A percentile compares a stretch with the other conserved stretches of the same genome.
These are phyloP conservation scores for Byssochlamys sp. DNA, from an alignment of 2,329 filamentous ascomycete species.

Conservation along the genomic window DNA sequence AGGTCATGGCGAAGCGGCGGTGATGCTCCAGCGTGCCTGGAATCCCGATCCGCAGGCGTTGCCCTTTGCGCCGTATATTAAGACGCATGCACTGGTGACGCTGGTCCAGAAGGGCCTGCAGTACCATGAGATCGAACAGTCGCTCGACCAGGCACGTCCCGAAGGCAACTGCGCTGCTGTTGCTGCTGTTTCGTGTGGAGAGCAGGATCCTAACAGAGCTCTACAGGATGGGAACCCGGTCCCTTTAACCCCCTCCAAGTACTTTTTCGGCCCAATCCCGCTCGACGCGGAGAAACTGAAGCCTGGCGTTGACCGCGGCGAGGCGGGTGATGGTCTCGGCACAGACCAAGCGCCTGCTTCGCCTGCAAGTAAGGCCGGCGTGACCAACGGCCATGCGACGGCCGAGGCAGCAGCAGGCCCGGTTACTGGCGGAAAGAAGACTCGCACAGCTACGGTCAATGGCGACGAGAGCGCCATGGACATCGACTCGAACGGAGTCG, in stretches of 20 bases:
- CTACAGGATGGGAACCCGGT: constrained; percentile 30
- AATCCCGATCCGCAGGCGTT: constrained; percentile 51
- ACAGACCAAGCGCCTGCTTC: constrained; percentile 22
- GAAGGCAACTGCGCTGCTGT: constrained; percentile 1
- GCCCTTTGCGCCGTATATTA: constrained; percentile 52
- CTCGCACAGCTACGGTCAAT: constrained; percentile 21
- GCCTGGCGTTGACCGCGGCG: constrained; percentile 15
- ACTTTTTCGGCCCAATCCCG: constrained; percentile 40
- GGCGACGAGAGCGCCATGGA: constrained; percentile 30
- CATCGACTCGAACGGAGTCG: constrained; percentile 29
- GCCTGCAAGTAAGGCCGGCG: constrained; percentile 22
- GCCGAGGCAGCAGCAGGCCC: constrained; percentile 20
- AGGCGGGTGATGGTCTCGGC: constrained; percentile 16
- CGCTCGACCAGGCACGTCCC: constrained; percentile 38
- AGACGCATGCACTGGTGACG: constrained; percentile 49
- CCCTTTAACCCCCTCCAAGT: constrained; percentile 27
- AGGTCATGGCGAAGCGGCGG: constrained; percentile 51
- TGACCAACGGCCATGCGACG: constrained; percentile 28
- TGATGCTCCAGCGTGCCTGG: constrained; percentile 54
- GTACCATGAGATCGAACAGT: constrained; percentile 42
- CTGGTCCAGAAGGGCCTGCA: constrained; percentile 56
- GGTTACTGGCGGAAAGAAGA: constrained; percentile 21
- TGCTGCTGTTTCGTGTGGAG: constrained; percentile 3
- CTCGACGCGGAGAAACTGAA: constrained; percentile 23
- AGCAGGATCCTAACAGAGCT: constrained; percentile 11